A percentile compares a stretch with the other conserved stretches of the same genome.
Evolutionary conservation across 345 rosid genomes (phyloP).

Genomic region (Gossypium anomalum): DNA sequence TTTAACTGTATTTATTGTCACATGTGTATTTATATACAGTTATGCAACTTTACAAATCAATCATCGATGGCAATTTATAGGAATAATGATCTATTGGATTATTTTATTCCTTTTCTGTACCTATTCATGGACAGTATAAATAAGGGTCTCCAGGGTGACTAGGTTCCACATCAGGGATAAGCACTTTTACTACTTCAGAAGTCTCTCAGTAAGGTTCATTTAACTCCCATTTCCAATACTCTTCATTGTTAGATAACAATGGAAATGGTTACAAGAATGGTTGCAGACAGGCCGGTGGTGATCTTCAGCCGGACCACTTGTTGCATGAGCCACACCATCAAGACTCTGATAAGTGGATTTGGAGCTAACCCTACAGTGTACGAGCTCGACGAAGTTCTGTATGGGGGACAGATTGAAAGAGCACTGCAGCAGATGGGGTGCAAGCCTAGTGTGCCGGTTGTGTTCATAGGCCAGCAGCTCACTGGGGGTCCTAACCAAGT

Average conservation of each 20-base stretch:
- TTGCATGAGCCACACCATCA: constrained; percentile 67
- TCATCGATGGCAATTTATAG: constrained; percentile 4
- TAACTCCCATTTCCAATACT: not conserved
- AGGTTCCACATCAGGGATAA: constrained; percentile 18
- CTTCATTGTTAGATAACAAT: constrained; percentile 20
- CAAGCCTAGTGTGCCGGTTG: constrained; percentile 59
- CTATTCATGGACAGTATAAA: constrained; percentile 24
- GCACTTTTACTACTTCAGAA: not conserved
- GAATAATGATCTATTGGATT: constrained; percentile 16
- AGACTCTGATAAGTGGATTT: constrained; percentile 54
- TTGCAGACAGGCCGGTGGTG: constrained; percentile 67
- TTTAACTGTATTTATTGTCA: not conserved
- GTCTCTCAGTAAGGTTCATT: not conserved
- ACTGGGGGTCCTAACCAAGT: constrained; percentile 74
- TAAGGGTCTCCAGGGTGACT: constrained; percentile 12
- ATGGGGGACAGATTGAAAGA: constrained; percentile 51
- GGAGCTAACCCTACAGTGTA: constrained; percentile 75
- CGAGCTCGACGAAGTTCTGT: constrained; percentile 57
- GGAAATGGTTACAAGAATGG: constrained; percentile 43
- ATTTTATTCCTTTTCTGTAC: constrained; percentile 7
- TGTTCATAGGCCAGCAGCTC: constrained; percentile 71
- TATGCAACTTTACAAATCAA: constrained; percentile 10
- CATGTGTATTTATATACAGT: not conserved
- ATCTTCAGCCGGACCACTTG: constrained; percentile 72
- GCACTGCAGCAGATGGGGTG: constrained; percentile 62